Evolutionary conservation across 2,329 filamentous ascomycete genomes (phyloP).

Genomic region (Aspergillus phoenicis): DNA sequence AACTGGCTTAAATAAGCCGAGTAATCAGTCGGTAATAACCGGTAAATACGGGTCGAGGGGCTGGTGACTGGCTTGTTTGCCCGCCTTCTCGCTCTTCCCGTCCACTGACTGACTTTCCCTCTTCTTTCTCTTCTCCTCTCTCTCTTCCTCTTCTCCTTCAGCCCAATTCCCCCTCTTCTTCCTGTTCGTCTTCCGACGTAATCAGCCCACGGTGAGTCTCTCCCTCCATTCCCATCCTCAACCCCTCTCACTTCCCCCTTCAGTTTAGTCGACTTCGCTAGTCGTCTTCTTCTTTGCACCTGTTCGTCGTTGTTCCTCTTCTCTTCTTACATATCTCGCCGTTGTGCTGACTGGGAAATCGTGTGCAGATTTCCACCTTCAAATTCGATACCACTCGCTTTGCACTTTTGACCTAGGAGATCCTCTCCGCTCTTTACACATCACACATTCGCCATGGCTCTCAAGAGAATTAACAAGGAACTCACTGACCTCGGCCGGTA

Average conservation of each 20-base stretch:
- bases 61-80: background rate
- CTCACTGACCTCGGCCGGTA: constrained; percentile 56
- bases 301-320: constrained; percentile 1
- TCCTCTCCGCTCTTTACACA: constrained; percentile 14
- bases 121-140: constrained; percentile 10
- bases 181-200: constrained; percentile 38
- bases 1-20: background rate
- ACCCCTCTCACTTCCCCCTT: constrained; percentile 15
- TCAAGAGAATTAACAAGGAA: constrained; percentile 59
- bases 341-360: constrained; percentile 14
- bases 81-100: background rate
- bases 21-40: background rate
- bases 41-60: background rate
- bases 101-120: background rate
- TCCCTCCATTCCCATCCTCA: constrained; percentile 9
- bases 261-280: constrained; percentile 4
- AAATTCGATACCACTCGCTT: constrained; percentile 19
- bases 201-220: constrained; percentile 21
- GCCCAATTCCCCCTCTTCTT: constrained; percentile 25
- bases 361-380: constrained; percentile 22
- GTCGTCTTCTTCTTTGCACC: background rate
- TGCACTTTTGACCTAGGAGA: constrained; percentile 9
- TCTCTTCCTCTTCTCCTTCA: constrained; percentile 18
- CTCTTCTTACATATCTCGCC: constrained; percentile 1
- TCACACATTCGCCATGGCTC: constrained; percentile 47